phyloP scores from a whole-genome alignment of 257 asterid genomes.

The Lycium barbarum region DNA sequence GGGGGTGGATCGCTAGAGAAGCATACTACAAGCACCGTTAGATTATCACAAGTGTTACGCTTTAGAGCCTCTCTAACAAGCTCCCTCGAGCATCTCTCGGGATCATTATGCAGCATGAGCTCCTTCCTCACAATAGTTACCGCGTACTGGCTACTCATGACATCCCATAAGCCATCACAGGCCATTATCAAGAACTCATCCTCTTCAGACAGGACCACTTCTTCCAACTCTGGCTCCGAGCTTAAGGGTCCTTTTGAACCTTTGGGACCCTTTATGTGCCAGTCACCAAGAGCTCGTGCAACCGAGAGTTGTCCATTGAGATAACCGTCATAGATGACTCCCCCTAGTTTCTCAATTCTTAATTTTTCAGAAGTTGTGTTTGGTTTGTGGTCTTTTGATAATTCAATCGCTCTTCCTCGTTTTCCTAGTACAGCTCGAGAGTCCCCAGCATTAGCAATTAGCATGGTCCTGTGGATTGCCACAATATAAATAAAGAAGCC shows the following conservation, averaged over 20 bases:
- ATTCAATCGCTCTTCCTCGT: conserved; percentile 77
- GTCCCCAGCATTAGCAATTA: conserved; percentile 84
- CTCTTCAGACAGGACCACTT: conserved; percentile 60
- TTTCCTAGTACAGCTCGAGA: conserved; percentile 85
- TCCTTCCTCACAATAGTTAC: conserved; percentile 79
- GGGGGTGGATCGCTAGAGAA: conserved; percentile 54
- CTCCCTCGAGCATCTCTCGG: conserved; percentile 62
- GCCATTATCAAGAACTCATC: conserved; percentile 86
- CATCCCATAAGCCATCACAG: conserved; percentile 91
- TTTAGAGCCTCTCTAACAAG: conserved; percentile 62
- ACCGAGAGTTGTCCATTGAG: conserved; percentile 89
- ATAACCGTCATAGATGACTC: conserved; percentile 81
- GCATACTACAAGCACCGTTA: conserved; percentile 47
- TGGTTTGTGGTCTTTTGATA: conserved; percentile 89
- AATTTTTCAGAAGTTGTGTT: conserved; percentile 67
- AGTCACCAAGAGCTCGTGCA: conserved; percentile 84
- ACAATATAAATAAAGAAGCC: not conserved
- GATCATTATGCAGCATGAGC: conserved; percentile 79
- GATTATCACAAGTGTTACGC: conserved; percentile 50
- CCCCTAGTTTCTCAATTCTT: conserved; percentile 77
- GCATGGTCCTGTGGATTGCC: conserved; percentile 56
- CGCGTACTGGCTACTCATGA: conserved; percentile 88
- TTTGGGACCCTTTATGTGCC: conserved; percentile 89
- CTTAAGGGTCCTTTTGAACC: conserved; percentile 70
- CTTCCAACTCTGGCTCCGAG: conserved; percentile 80